A percentile compares a stretch with the other conserved stretches of the same genome.
Evolutionary conservation across 495 filamentous ascomycete genomes (phyloP).

Genomic region (Hypoxylon crocopeplum): DNA sequence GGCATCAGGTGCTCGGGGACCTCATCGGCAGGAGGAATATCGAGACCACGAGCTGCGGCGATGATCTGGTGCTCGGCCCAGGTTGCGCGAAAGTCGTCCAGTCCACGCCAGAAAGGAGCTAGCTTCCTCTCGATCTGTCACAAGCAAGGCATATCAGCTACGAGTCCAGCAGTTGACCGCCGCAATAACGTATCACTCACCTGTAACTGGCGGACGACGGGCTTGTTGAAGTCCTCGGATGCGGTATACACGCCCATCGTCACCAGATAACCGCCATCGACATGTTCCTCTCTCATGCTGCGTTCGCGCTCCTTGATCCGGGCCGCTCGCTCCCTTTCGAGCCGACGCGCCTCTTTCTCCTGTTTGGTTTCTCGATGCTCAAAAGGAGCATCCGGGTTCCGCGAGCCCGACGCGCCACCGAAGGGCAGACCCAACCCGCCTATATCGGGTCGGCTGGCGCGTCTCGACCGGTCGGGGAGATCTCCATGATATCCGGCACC

Average conservation of each 20-base stretch:
- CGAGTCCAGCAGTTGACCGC: conserved; percentile 6
- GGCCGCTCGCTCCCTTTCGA: conserved; percentile 78
- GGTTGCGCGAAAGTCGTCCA: conserved; percentile 84
- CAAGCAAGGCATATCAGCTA: conserved; percentile 17
- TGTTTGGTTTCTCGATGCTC: conserved; percentile 85
- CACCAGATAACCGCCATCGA: conserved; percentile 94
- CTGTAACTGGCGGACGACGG: conserved; percentile 89
- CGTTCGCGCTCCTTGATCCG: conserved; percentile 84
- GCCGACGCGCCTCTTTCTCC: conserved; percentile 83
- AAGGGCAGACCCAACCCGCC: conserved; percentile 36
- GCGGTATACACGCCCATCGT: conserved; percentile 94
- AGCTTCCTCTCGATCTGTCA: conserved; percentile 86
- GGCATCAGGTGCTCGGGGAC: conserved; percentile 72
- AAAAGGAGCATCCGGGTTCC: conserved; percentile 43
- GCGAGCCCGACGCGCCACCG: conserved; percentile 27
- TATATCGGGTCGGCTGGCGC: conserved; percentile 38
- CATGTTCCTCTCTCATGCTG: conserved; percentile 90
- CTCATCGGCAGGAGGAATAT: conserved; percentile 84
- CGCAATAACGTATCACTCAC: conserved; percentile 53
- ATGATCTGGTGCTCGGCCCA: conserved; percentile 96
- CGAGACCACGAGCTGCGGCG: conserved; percentile 84
- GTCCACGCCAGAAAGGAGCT: conserved; percentile 93
- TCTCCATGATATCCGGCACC: conserved; percentile 48
- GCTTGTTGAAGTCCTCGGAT: conserved; percentile 91
- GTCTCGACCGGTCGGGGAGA: conserved; percentile 39